Conservation (phyloP, 306 rosid species). For the Malus orientalis region DNA sequence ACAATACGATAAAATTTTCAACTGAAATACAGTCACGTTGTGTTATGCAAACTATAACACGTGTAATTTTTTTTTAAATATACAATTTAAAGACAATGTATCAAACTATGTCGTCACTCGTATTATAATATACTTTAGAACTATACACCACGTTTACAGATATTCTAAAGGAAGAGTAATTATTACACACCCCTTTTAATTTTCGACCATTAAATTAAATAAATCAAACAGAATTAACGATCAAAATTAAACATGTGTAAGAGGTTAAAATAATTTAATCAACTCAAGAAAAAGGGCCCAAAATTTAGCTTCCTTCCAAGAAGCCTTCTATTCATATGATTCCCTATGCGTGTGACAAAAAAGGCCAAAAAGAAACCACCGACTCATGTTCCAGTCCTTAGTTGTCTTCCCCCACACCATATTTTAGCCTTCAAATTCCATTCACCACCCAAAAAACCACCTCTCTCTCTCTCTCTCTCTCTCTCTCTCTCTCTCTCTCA, state of each 20-base stretch:
- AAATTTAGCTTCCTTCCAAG: conserved; percentile 1
- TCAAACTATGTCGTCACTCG: no score
- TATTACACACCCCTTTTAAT: no score
- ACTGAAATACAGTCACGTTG: neutral
- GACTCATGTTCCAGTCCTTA: neutral
- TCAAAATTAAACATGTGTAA: no score
- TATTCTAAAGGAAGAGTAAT: no score
- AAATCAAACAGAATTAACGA: no score
- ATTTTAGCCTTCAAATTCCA: conserved; percentile 10
- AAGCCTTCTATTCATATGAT: neutral
- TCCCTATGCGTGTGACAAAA: neutral
- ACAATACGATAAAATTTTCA: neutral
- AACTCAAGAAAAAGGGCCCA: neutral
- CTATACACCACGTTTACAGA: no score
- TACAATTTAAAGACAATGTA: no score
- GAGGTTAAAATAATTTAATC: no score
- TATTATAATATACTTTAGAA: no score
- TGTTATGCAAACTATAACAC: neutral
- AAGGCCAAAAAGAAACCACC: conserved; percentile 1
- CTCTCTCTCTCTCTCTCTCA: neutral
- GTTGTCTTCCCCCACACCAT: conserved; percentile 1
- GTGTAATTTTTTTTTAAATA: no score
- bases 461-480: neutral
- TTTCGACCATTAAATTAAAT: no score
- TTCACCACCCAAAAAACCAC: conserved; percentile 8